Percentiles rank a stretch among this genome's conserved stretches.
These are phyloP conservation scores for Trypanosomatidae sp. DNA, from an alignment of 208 protist species.

Conservation along the genomic window DNA sequence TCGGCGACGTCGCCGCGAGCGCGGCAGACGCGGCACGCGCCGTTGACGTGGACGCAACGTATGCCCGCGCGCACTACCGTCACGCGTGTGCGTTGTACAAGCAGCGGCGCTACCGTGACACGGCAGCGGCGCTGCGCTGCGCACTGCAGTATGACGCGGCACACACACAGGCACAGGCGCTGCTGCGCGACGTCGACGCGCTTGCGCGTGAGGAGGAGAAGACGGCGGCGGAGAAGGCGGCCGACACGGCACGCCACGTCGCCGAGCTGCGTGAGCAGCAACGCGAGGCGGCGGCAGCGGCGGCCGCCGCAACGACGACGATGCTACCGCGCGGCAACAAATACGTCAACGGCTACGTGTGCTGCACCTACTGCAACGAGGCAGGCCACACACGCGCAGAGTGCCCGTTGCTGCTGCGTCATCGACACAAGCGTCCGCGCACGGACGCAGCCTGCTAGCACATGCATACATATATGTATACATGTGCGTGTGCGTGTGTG, in stretches of 20 bases:
- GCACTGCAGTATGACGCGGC: no score
- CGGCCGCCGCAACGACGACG: not conserved
- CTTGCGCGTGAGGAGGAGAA: constrained; percentile 18
- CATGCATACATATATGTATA: no score
- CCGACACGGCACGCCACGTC: constrained; percentile 15
- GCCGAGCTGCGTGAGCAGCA: constrained; percentile 23
- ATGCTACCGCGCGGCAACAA: constrained; percentile 11
- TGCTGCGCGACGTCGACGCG: constrained; percentile 27
- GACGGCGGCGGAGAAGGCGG: constrained; percentile 30
- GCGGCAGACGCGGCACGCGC: constrained; percentile 35
- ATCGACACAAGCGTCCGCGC: constrained; percentile 49
- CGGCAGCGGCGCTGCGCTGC: constrained; percentile 31
- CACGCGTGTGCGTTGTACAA: constrained; percentile 40
- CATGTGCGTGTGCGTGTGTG: no score
- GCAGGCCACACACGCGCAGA: constrained; percentile 47
- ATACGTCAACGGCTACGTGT: constrained; percentile 39
- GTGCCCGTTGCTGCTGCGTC: constrained; percentile 51
- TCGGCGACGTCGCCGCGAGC: constrained; percentile 26
- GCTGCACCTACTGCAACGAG: constrained; percentile 81
- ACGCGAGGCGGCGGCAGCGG: constrained; percentile 11
- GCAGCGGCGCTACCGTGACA: constrained; percentile 22
- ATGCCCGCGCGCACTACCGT: constrained; percentile 62
- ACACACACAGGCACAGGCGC: constrained; percentile 27
- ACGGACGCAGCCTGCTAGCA: no score
- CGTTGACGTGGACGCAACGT: constrained; percentile 28